Percentiles rank a stretch among this genome's conserved stretches.
Evolutionary conservation across 768 basidiomycete genomes (phyloP).

Genomic region (Austroboletus eburneus): DNA sequence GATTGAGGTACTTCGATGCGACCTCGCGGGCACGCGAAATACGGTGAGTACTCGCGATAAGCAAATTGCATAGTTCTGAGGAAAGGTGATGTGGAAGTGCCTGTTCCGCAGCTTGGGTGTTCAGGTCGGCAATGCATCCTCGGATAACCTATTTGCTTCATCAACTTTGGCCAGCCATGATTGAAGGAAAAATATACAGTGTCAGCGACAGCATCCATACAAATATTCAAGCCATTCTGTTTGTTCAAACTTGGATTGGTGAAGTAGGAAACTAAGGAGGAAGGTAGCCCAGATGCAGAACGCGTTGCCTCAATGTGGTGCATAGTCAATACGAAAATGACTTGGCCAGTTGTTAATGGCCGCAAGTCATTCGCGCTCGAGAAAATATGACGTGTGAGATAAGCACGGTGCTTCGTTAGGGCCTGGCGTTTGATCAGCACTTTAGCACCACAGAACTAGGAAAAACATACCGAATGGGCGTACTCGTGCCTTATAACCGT

Average conservation of each 20-base stretch:
- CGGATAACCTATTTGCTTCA: slow-evolving; percentile 60
- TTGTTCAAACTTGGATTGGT: slow-evolving; percentile 80
- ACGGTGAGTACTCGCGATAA: slow-evolving; percentile 78
- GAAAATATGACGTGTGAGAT: slow-evolving; percentile 63
- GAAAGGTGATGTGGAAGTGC: slow-evolving; percentile 66
- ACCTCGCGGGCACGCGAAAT: slow-evolving; percentile 77
- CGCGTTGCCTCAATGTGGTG: slow-evolving; percentile 88
- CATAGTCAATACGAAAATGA: slow-evolving; percentile 80
- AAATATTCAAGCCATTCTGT: slow-evolving; percentile 58
- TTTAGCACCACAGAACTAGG: background rate
- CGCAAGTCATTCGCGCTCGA: slow-evolving; percentile 66
- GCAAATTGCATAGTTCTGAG: slow-evolving; percentile 67
- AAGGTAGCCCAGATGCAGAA: slow-evolving; percentile 72
- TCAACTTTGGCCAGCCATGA: background rate
- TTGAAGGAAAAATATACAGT: slow-evolving; percentile 46
- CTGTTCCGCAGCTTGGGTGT: slow-evolving; percentile 73
- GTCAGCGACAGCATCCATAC: slow-evolving; percentile 85
- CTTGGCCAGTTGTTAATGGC: slow-evolving; percentile 73
- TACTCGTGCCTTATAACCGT: slow-evolving; percentile 86
- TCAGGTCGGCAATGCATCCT: slow-evolving; percentile 68
- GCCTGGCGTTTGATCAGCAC: slow-evolving; percentile 43
- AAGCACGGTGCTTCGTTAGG: slow-evolving; percentile 59
- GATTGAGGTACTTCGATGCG: slow-evolving; percentile 78
- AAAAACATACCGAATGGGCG: slow-evolving; percentile 56
- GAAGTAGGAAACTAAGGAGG: slow-evolving; percentile 83